These are phyloP conservation scores for Termitomyces bulborhizus DNA, from an alignment of 768 basidiomycete species.

Conservation along the genomic window DNA sequence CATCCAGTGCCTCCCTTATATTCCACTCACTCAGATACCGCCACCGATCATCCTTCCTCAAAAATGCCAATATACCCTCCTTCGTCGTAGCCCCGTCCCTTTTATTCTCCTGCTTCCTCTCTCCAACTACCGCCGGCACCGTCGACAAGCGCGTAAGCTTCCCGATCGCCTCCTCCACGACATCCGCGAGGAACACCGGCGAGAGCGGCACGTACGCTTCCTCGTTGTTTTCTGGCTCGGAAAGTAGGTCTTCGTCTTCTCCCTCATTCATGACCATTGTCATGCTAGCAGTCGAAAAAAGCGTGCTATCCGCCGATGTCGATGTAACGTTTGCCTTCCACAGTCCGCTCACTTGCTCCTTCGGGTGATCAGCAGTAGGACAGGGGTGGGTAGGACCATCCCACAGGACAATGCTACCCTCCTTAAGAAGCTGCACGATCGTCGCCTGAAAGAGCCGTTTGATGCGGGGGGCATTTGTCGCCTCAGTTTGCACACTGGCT, in stretches of 20 bases:
- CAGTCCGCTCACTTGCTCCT: conserved; percentile 25
- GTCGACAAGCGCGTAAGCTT: conserved; percentile 21
- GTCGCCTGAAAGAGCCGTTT: conserved; percentile 68
- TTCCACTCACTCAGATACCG: conserved; percentile 56
- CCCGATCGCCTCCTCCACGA: conserved; percentile 41
- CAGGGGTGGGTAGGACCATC: conserved; percentile 49
- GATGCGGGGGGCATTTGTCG: conserved; percentile 36
- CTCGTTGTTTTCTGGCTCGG: conserved; percentile 57
- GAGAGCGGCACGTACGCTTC: conserved; percentile 65
- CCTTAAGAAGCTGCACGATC: conserved; percentile 55
- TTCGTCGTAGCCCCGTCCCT: conserved; percentile 24
- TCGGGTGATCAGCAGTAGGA: conserved; percentile 11
- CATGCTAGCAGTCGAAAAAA: conserved; percentile 20
- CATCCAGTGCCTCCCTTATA: conserved; percentile 53
- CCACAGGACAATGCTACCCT: conserved; percentile 73
- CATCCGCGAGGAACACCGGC: conserved; percentile 37
- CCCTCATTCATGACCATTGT: conserved; percentile 26
- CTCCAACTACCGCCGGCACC: background rate
- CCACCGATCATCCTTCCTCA: conserved; percentile 63
- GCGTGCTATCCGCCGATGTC: conserved; percentile 22
- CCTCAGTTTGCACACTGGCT: conserved; percentile 9
- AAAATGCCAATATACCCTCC: conserved; percentile 37
- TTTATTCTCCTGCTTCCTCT: conserved; percentile 11
- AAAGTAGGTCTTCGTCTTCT: conserved; percentile 36
- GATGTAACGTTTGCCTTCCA: conserved; percentile 42